Base-by-base conservation (phyloP, 768 basidiomycete species). In the Boletales sp. region DNA sequence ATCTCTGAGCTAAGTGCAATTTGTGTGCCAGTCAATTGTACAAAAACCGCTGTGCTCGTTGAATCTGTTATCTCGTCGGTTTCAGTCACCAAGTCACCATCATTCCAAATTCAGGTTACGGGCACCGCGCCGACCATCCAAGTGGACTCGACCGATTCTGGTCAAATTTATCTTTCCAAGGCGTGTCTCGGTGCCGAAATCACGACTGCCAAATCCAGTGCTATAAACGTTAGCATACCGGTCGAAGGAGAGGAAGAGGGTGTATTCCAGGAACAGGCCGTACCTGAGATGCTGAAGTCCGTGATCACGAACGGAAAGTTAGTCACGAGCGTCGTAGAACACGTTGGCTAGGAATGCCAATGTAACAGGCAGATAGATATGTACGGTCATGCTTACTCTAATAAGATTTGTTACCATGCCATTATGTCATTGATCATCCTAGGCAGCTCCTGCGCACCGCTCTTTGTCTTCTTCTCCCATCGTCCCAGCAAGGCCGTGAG, bases 271-370 rank as follows among this genome's bases (percentile, higher is more conserved):
- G 96, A 99, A 68, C 83, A 84, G 55, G 78, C 95, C 1, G 74
- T 99, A 17, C 95, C 96, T 0, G 96, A 99, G 72, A 98, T 96
- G 90, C 76, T 99, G 69, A 91, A 82, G 77, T 90, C 90, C 17
- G 78, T 83, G 33, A 74, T 99, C 25, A 72, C 81, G 63, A 72
- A 79, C 54, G 94, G 95, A 11, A 95, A 88, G 69, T 71, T 98
- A 50, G 80, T 93, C 34, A 97, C 95, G 15, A 84, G 74, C 12
- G 81, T 96, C 25, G 88, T 98, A 9, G 94, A 98, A 68, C 95
- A 98, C 58, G 70, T 71, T 58, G 86, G 86, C 39, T 87, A 68
- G 53, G 33, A 25, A 21, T 4, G 4, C 21, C 21, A 21, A 21
- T 21, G 21, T 21, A 21, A 21, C 21, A 4, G 21, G 21, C 21